Percentiles rank a stretch among this genome's conserved stretches.
phyloP scores from a whole-genome alignment of 495 filamentous ascomycete genomes.

The Aspergillus homomorphus region DNA sequence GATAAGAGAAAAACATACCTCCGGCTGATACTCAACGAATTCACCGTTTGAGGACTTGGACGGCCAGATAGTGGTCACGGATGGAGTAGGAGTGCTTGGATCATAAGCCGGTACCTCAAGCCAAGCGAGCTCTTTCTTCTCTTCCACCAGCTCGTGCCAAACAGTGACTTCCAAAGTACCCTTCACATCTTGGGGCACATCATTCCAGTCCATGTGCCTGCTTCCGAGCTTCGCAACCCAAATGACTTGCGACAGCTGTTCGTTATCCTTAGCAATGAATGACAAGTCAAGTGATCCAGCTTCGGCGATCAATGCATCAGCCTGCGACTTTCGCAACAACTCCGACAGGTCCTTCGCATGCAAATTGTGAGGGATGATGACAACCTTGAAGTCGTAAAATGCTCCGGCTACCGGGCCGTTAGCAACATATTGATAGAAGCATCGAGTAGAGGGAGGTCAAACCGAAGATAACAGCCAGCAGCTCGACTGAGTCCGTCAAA shows the following conservation, averaged over 20 bases:
- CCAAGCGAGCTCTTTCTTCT: conserved; percentile 45
- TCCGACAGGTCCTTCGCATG: conserved; percentile 60
- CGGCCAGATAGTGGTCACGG: conserved; percentile 58
- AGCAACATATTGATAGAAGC: conserved; percentile 18
- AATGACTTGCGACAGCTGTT: conserved; percentile 71
- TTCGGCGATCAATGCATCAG: conserved; percentile 78
- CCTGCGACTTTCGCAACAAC: conserved; percentile 64
- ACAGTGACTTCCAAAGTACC: conserved; percentile 72
- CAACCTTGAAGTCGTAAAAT: conserved; percentile 77
- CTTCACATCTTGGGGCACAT: conserved; percentile 70
- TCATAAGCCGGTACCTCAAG: conserved; percentile 51
- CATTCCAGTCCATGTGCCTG: conserved; percentile 87
- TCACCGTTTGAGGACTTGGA: conserved; percentile 53
- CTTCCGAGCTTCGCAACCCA: conserved; percentile 94
- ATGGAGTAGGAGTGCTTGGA: conserved; percentile 50
- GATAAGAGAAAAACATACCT: conserved; percentile 35
- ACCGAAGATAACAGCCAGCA: conserved; percentile 71
- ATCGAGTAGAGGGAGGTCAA: conserved; percentile 10
- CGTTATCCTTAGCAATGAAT: conserved; percentile 61
- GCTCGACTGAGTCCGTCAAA: conserved; percentile 89
- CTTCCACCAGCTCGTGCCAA: conserved; percentile 81
- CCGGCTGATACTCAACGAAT: conserved; percentile 71
- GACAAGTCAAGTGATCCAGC: conserved; percentile 87
- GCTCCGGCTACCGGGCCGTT: conserved; percentile 54
- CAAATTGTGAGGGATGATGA: conserved; percentile 81